Conservation (phyloP, 2,329 filamentous ascomycete genomes). For the Talaromyces pinophilus region DNA sequence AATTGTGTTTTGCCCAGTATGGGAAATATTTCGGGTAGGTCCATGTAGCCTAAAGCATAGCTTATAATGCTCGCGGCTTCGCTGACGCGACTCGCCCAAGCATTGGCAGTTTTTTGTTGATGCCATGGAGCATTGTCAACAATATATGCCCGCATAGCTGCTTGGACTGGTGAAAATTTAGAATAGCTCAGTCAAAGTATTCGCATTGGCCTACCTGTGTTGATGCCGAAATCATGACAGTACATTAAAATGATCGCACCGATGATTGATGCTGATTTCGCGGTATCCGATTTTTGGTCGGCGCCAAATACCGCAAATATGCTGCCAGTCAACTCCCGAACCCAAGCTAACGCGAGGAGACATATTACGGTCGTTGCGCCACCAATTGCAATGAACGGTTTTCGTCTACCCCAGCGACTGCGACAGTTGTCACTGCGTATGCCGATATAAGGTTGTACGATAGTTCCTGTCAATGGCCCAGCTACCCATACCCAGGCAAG, state of each 20-base stretch:
- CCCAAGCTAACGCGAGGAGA: conserved; percentile 72
- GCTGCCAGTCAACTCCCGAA: conserved; percentile 68
- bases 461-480: conserved; percentile 74
- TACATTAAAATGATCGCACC: conserved; percentile 85
- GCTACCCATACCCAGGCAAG: conserved; percentile 85
- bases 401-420: conserved; percentile 72
- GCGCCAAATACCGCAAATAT: conserved; percentile 71
- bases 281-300: conserved; percentile 62
- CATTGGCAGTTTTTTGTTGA: conserved; percentile 90
- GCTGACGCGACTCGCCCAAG: conserved; percentile 85
- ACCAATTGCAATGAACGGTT: conserved; percentile 77
- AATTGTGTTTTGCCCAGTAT: conserved; percentile 88
- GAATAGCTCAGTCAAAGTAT: conserved; percentile 47
- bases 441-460: conserved; percentile 81
- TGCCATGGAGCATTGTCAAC: conserved; percentile 89
- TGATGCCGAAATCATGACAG: conserved; percentile 89
- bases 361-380: conserved; percentile 67
- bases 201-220: conserved; percentile 56
- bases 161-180: conserved; percentile 65
- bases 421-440: conserved; percentile 79
- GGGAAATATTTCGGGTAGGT: conserved; percentile 72
- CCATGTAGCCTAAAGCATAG: conserved; percentile 81
- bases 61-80: conserved; percentile 89
- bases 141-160: conserved; percentile 85
- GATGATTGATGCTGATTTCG: conserved; percentile 68